phyloP scores from a whole-genome alignment of 2,329 filamentous ascomycete species.

The Fusarium sulawesiense region DNA sequence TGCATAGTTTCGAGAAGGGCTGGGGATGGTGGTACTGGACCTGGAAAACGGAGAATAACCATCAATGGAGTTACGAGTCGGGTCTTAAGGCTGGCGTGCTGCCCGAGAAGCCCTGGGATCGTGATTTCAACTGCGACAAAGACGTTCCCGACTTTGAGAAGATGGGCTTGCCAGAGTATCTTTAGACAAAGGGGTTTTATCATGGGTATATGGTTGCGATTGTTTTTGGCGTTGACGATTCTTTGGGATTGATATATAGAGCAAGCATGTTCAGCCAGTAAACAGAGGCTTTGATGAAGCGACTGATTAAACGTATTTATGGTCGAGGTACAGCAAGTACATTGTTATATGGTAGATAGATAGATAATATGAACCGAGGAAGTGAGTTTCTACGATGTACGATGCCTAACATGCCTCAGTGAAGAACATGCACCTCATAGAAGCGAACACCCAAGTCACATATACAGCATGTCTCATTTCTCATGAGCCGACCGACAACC shows the following conservation, averaged over 20 bases:
- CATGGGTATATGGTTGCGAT: background rate
- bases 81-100: conserved; percentile 83
- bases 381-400: background rate
- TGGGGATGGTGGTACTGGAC: conserved; percentile 99
- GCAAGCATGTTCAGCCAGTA: conserved; percentile 15
- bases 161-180: conserved; percentile 62
- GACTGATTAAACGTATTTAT: conserved; percentile 11
- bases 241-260: conserved; percentile 10
- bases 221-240: conserved; percentile 20
- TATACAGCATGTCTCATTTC: background rate
- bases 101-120: conserved; percentile 77
- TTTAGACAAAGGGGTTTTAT: conserved; percentile 40
- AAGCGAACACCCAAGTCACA: background rate
- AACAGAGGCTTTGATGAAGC: conserved; percentile 16
- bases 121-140: conserved; percentile 74
- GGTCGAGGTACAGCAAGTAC: background rate
- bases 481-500: conserved; percentile 31
- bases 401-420: too few species aligned
- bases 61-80: conserved; percentile 92
- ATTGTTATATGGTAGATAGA: conserved; percentile 15
- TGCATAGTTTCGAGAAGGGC: conserved; percentile 90
- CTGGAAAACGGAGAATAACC: conserved; percentile 87
- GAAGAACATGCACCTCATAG: background rate
- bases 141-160: conserved; percentile 65
- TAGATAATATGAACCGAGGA: conserved; percentile 15